A percentile compares a stretch with the other conserved stretches of the same genome.
These are phyloP conservation scores for Tuber brumale DNA, from an alignment of 495 filamentous ascomycete species.

Conservation along the genomic window DNA sequence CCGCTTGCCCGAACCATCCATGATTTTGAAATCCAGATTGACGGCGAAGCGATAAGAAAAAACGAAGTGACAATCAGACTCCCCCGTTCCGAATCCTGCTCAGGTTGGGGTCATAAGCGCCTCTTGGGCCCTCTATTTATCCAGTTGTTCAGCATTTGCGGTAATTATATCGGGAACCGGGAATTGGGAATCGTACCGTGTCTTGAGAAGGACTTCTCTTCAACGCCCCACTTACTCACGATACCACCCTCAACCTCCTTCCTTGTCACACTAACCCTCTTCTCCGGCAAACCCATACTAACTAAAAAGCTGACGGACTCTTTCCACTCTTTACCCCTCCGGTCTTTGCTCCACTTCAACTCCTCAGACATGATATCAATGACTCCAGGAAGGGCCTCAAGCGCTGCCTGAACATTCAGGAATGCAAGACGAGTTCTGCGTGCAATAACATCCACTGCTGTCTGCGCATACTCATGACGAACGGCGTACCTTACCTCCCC, in stretches of 20 bases:
- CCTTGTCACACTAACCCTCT: constrained; percentile 54
- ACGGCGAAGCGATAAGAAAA: neutral
- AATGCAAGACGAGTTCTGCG: constrained; percentile 84
- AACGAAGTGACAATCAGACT: neutral
- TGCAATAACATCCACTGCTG: constrained; percentile 83
- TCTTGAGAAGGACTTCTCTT: constrained; percentile 33
- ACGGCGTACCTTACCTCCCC: constrained; percentile 90
- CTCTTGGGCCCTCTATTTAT: neutral
- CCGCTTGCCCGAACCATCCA: neutral
- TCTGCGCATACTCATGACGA: constrained; percentile 88
- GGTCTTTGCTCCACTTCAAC: constrained; percentile 67
- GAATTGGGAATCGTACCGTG: constrained; percentile 19
- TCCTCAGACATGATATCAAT: constrained; percentile 94
- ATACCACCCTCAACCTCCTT: constrained; percentile 50
- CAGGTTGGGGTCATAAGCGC: neutral
- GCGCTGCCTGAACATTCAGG: constrained; percentile 87
- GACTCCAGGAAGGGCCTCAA: constrained; percentile 79
- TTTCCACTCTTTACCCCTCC: constrained; percentile 80
- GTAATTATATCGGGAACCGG: neutral
- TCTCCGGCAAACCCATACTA: constrained; percentile 65
- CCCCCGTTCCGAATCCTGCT: neutral
- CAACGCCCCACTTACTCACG: constrained; percentile 33
- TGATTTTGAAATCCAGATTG: neutral
- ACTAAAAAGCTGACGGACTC: constrained; percentile 60
- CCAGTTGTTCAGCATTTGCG: neutral